A percentile compares a stretch with the other conserved stretches of the same genome.
Evolutionary conservation across 495 filamentous ascomycete genomes (phyloP).

Genomic region (Patellaria atrata): DNA sequence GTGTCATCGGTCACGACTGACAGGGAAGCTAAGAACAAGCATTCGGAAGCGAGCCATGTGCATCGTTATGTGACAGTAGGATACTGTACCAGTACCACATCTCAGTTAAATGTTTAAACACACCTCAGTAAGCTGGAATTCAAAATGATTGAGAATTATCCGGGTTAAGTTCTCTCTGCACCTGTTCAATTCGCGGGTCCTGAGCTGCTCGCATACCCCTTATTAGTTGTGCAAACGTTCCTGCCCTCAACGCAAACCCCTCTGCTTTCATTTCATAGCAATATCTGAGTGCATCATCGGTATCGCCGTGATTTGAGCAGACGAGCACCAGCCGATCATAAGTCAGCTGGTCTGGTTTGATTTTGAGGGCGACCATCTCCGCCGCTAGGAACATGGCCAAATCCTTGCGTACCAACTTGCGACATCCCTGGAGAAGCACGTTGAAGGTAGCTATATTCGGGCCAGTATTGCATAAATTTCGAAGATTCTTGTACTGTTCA

Average conservation of each 20-base stretch:
- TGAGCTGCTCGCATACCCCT: too few relatives aligned
- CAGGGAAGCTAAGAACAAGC: too few relatives aligned
- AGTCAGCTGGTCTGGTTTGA: constrained; percentile 44
- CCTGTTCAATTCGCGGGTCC: too few relatives aligned
- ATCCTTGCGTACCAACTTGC: constrained; percentile 33
- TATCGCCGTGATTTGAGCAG: constrained; percentile 38
- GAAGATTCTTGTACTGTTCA: constrained; percentile 55
- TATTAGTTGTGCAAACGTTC: constrained; percentile 27
- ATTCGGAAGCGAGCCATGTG: too few relatives aligned
- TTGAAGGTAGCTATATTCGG: constrained; percentile 54
- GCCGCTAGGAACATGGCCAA: constrained; percentile 52
- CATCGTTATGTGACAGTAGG: too few relatives aligned
- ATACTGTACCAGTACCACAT: too few relatives aligned
- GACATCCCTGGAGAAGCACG: constrained; percentile 48
- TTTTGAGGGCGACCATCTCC: constrained; percentile 54
- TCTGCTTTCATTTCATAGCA: constrained; percentile 37
- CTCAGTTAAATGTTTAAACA: too few relatives aligned
- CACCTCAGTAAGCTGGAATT: too few relatives aligned
- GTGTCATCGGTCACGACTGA: too few relatives aligned
- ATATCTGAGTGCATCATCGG: constrained; percentile 44
- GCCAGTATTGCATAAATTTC: constrained; percentile 41
- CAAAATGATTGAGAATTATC: too few relatives aligned
- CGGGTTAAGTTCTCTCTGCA: too few relatives aligned
- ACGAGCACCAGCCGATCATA: constrained; percentile 58
- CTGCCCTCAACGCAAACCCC: constrained; percentile 21